These are phyloP conservation scores for Phyllosticta citribraziliensis DNA, from an alignment of 2,329 filamentous ascomycete genomes.

Conservation along the genomic window DNA sequence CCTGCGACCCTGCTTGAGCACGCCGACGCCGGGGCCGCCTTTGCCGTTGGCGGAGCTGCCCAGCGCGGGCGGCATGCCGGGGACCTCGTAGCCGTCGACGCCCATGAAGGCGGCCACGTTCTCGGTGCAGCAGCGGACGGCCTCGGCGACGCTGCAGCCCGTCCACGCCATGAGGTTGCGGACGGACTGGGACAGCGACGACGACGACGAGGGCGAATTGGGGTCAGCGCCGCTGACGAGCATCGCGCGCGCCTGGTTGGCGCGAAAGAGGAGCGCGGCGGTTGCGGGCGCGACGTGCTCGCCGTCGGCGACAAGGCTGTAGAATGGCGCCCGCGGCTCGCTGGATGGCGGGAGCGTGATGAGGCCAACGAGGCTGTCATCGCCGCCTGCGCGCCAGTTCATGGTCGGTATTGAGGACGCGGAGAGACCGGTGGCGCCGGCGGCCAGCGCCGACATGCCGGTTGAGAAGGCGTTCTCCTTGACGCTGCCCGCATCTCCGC, in stretches of 20 bases:
- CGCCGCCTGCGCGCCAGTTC: constrained; percentile 41
- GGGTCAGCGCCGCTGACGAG: constrained; percentile 46
- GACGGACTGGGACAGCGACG: constrained; percentile 40
- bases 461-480: constrained; percentile 30
- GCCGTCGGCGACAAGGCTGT: constrained; percentile 44
- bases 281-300: constrained; percentile 45
- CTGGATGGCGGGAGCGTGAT: constrained; percentile 19
- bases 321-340: constrained; percentile 33
- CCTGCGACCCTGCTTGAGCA: constrained; percentile 34
- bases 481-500: constrained; percentile 28
- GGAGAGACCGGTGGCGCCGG: constrained; percentile 43
- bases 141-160: constrained; percentile 38
- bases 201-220: constrained; percentile 29
- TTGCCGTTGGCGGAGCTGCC: constrained; percentile 38
- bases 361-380: constrained; percentile 41
- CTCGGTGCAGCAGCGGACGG: constrained; percentile 40
- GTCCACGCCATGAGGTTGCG: constrained; percentile 39
- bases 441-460: constrained; percentile 35
- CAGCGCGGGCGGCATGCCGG: constrained; percentile 41
- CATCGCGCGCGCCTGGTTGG: constrained; percentile 39
- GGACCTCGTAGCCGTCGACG: constrained; percentile 35
- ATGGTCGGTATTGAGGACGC: constrained; percentile 45
- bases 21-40: constrained; percentile 30
- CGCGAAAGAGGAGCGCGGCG: constrained; percentile 38
- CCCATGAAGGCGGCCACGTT: constrained; percentile 43